Conservation (phyloP, 2,329 filamentous ascomycete species). For the Talaromyces amestolkiae region DNA sequence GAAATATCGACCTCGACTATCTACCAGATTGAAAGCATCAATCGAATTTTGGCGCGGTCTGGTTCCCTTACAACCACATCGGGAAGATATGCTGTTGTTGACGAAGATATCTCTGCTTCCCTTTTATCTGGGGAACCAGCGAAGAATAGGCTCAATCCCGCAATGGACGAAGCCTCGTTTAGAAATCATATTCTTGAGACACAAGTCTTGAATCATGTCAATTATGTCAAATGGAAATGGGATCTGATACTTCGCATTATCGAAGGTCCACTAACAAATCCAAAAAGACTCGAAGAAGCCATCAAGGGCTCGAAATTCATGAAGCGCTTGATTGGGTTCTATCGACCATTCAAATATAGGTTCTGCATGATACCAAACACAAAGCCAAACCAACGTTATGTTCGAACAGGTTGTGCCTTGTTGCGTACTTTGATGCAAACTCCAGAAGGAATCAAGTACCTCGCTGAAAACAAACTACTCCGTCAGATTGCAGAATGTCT, state of each 20-base stretch:
- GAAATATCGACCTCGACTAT: slow-evolving; percentile 85
- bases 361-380: slow-evolving; percentile 90
- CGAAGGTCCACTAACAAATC: slow-evolving; percentile 85
- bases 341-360: slow-evolving; percentile 92
- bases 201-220: slow-evolving; percentile 81
- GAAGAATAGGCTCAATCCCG: slow-evolving; percentile 57
- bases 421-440: slow-evolving; percentile 85
- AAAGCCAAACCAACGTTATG: slow-evolving; percentile 89
- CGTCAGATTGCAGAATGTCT: slow-evolving; percentile 93
- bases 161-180: slow-evolving; percentile 64
- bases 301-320: slow-evolving; percentile 95
- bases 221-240: slow-evolving; percentile 97
- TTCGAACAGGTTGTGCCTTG: slow-evolving; percentile 82
- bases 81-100: slow-evolving; percentile 43
- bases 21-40: slow-evolving; percentile 97
- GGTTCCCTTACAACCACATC: slow-evolving; percentile 46
- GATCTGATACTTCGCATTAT: slow-evolving; percentile 86
- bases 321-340: slow-evolving; percentile 90
- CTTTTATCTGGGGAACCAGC: slow-evolving; percentile 40
- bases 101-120: slow-evolving; percentile 47
- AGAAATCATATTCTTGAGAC: slow-evolving; percentile 65
- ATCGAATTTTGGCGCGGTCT: slow-evolving; percentile 83
- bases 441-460: slow-evolving; percentile 75
- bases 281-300: slow-evolving; percentile 89
- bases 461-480: slow-evolving; percentile 88